Evolutionary conservation across 352 stramenopile genomes (phyloP), one percentile per base, ranked within the genome.

Genomic region (Phytophthora parvispora): DNA sequence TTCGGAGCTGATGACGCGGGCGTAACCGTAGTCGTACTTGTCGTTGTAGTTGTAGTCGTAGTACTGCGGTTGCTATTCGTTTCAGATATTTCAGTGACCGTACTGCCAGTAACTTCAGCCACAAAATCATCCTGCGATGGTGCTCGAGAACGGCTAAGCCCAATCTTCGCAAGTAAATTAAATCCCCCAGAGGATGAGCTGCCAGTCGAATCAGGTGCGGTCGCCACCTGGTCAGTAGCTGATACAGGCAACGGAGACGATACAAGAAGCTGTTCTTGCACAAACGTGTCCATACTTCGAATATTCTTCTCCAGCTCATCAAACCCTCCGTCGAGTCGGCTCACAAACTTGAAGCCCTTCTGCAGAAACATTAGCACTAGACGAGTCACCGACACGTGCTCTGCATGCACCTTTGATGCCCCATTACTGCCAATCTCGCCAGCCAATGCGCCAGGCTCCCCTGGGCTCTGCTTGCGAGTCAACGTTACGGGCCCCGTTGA

Each of bases 291-390:
- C 71, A 94, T 88, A 4, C 59, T 69, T 38, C 78, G 52, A 24
- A 97, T 91, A 45, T 78, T 80, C 18, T 82, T 69, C 47, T 93
- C 88, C n/a, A 97, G 69, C 38, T 92, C 84, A 2, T 93, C 86
- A 56, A 97, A 96, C 0, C 91, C 87, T 20, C 90, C 90, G 24
- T 94, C 85, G 1, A 97, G 66, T 9, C 87, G 84, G 58, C 90
- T 96, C 18, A 97, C 89, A 49, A 95, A 87, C 65, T 94, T 86
- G 48, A 97, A 97, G 0, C 87, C 90, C 10, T 95, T 93, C 57
- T 96, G 86, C 12, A 96, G 68, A 56, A 97, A 97, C 77, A 97
- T 90, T 8, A 96, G 59, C 38, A 96, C 86, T 2, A 97, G 69
- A 18, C 87, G 83, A 13, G 87, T 94, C 49, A 97, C 81, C 3